Base-by-base conservation (phyloP, 345 rosid species). In the Draba incana region DNA sequence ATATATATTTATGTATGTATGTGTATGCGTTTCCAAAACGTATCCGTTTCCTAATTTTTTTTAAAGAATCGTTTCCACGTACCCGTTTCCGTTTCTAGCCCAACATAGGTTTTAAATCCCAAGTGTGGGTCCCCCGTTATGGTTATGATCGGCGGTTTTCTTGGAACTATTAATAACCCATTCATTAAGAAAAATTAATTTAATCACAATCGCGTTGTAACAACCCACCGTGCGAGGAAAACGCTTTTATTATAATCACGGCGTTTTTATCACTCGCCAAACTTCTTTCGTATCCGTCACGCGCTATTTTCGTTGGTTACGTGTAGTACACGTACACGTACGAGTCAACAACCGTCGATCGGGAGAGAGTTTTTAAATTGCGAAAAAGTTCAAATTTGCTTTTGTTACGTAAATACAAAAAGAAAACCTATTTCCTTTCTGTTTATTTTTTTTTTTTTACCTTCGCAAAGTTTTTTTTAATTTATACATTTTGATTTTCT, bases 331-430 rank as follows among this genome's bases (percentile, higher is more conserved):
- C 50, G 47, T n/a, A 54, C 6, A 55, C 37, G 20, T 46, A n/a
- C 47, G 56, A 70, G 68, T 61, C 75, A 33, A 70, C 61, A 70
- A 70, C 53, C 37, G 61, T 61, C 61, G 37, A 33, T 33, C 37
- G 68, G 15, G 66, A 59, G 57, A 50, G 45, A 30, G 62, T 12
- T 55, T 43, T 39, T 39, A 2, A 14, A 10, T 31, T 46, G 30
- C 30, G 2, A 57, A 31, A 8, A 33, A 1, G 7, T 33, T 33
- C 8, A 33, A 33, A 33, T 6, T 6, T 33, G 1, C 2, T 33
- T 28, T 53, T 53, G 37, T 54, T 31, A 8, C 12, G 27, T 56
- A 35, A 37, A 44, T 30, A 61, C 14, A 16, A 45, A 55, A 56
- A 42, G 31, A 55, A 55, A 42, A 14, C 16, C 30, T 8, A 25